These are phyloP conservation scores for Solanum microdontum DNA, from an alignment of 257 asterid genomes.

Conservation along the genomic window DNA sequence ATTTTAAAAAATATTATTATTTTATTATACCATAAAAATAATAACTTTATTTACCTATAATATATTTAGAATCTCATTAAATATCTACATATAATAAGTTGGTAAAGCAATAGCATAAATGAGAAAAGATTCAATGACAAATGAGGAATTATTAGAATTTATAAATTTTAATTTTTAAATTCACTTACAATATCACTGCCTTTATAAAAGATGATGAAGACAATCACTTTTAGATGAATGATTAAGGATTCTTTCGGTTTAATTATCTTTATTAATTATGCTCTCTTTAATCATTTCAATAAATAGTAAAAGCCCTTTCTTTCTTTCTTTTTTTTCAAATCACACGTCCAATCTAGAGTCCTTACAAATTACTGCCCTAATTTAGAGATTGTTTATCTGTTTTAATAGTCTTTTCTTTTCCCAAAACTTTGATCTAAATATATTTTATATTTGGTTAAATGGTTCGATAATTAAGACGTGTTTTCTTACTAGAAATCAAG, in stretches of 20 bases:
- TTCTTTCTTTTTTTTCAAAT: background rate
- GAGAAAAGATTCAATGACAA: background rate
- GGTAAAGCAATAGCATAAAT: background rate
- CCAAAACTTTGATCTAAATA: background rate
- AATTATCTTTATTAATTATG: background rate
- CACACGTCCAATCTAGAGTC: background rate
- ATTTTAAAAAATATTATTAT: too few species aligned
- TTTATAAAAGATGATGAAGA: background rate
- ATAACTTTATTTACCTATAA: too few species aligned
- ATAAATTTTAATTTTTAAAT: background rate
- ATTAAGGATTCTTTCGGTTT: background rate
- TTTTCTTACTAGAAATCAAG: too few species aligned
- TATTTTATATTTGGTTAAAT: background rate
- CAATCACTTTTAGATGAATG: background rate
- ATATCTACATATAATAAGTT: too few species aligned
- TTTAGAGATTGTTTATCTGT: background rate
- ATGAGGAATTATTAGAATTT: background rate
- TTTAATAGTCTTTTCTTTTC: background rate
- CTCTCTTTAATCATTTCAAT: background rate
- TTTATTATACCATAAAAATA: too few species aligned
- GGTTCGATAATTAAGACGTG: background rate
- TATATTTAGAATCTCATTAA: too few species aligned
- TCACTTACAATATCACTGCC: background rate
- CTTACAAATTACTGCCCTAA: background rate
- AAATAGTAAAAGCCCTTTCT: background rate